Evolutionary conservation across 2,329 filamentous ascomycete species (phyloP).

Genomic region (Thelonectria discophora): DNA sequence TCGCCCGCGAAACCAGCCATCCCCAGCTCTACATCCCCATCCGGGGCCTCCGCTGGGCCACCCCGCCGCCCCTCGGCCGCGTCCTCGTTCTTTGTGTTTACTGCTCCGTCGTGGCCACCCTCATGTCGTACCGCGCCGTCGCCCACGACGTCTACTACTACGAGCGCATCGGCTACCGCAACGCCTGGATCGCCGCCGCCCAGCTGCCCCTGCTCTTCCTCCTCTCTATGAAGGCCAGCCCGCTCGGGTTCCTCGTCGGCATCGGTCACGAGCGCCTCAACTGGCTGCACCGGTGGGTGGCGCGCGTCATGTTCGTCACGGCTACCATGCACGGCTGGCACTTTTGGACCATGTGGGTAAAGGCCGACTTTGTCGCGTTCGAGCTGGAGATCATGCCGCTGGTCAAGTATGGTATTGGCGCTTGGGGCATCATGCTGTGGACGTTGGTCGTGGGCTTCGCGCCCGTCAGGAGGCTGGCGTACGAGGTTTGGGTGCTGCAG

Average conservation of each 20-base stretch:
- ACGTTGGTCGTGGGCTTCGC: slow-evolving; percentile 69
- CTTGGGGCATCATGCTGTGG: slow-evolving; percentile 73
- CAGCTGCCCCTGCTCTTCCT: slow-evolving; percentile 73
- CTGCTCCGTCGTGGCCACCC: slow-evolving; percentile 67
- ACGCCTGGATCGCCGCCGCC: slow-evolving; percentile 71
- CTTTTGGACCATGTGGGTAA: slow-evolving; percentile 72
- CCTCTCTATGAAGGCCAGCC: slow-evolving; percentile 66
- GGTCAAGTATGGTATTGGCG: slow-evolving; percentile 72
- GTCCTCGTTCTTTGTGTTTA: slow-evolving; percentile 63
- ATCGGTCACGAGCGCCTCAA: slow-evolving; percentile 75
- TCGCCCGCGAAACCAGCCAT: slow-evolving; percentile 64
- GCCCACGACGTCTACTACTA: slow-evolving; percentile 64
- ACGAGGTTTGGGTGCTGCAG: slow-evolving; percentile 76
- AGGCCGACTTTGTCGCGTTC: slow-evolving; percentile 64
- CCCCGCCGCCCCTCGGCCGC: slow-evolving; percentile 67
- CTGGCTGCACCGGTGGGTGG: slow-evolving; percentile 78
- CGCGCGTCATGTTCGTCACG: slow-evolving; percentile 73
- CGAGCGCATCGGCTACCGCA: slow-evolving; percentile 73
- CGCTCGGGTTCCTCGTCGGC: slow-evolving; percentile 69
- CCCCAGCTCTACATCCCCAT: slow-evolving; percentile 62
- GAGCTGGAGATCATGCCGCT: slow-evolving; percentile 70
- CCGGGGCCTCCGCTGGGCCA: slow-evolving; percentile 61
- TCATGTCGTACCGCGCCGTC: slow-evolving; percentile 62
- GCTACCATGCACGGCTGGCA: slow-evolving; percentile 75
- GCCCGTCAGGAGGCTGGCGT: slow-evolving; percentile 71